Evolutionary conservation across 1,284 basidiomycete genomes (phyloP).

Genomic region (Volvariella volvacea): DNA sequence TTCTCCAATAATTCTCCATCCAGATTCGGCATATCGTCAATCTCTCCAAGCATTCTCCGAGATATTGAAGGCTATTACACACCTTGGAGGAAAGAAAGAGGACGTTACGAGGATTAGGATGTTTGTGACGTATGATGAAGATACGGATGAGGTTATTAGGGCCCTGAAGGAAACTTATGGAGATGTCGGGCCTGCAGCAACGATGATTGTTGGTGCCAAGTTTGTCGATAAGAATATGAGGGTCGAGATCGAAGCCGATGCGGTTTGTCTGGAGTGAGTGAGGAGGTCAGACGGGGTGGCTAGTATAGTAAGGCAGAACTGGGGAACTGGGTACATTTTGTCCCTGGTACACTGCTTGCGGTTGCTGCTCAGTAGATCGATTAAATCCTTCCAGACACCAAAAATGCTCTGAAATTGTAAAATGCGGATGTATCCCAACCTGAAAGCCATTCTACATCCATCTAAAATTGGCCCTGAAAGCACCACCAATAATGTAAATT

Average conservation of each 20-base stretch:
- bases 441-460: no score
- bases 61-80: slow-evolving; percentile 33
- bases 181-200: slow-evolving; percentile 35
- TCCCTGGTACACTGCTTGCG: no score
- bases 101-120: slow-evolving; percentile 42
- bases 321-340: no score
- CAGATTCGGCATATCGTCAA: slow-evolving; percentile 38
- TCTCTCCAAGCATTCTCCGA: slow-evolving; percentile 33
- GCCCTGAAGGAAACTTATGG: slow-evolving; percentile 39
- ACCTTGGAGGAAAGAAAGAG: slow-evolving; percentile 29
- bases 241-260: slow-evolving; percentile 48
- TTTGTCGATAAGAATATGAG: slow-evolving; percentile 40
- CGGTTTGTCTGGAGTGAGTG: slow-evolving; percentile 10
- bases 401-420: no score
- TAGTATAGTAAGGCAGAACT: no score
- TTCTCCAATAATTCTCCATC: slow-evolving; percentile 27
- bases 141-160: slow-evolving; percentile 32
- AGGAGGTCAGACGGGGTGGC: no score
- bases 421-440: no score
- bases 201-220: slow-evolving; percentile 39
- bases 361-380: no score
- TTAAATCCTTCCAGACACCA: no score
- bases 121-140: slow-evolving; percentile 35
- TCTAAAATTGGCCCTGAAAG: no score
- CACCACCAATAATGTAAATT: no score